Evolutionary conservation across 148 eudicot species (phyloP), one percentile per base, ranked within the genome.

Genomic region (Vaccinium vitisidaea): DNA sequence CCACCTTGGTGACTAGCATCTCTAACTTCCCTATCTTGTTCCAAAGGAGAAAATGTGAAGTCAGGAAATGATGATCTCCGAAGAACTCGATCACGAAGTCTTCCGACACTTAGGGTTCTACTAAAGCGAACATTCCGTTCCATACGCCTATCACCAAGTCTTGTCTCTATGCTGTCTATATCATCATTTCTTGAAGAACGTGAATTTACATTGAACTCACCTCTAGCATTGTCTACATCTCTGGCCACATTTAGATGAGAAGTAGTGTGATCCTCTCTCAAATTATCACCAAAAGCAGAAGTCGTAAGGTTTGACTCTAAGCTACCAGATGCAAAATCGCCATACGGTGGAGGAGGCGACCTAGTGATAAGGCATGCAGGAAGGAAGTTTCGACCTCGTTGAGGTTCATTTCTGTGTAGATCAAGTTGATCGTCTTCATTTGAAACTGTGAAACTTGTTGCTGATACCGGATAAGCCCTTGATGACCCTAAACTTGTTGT

Each of bases 1-100:
- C 80, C 81, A 63, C 25, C 75, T 84, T 11, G 54, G 21, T 75
- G 87, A 90, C 69, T 81, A 78, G 88, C 59, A 80, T 71, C 86
- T 71, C 82, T 75, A 76, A 61, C 77, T 73, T 84, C 90, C 80
- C 89, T 86, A 65, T 92, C 97, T 59, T 86, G 92, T 82, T 87
- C 93, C 84, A 86, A 87, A 65, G 95, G 89, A 84, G 90, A 90
- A 80, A 91, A 89, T 83, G 90, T 85, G 79, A 88, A 86, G 70
- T 94, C 94, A 55, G 96, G 88, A 89, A 90, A 87, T 27, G 96
- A 90, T 79, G 96, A 87, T 87, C 97, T 90, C 4, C 94, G 94
- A 56, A 93, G 95, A 89, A 95, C 98, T 87, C 99, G 89, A 82
- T 95, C 98, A 84, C 99, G 98, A 48, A 97, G 99, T 86, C 99